A percentile compares a stretch with the other conserved stretches of the same genome.
These are phyloP conservation scores for Spirogloea muscicola DNA, from an alignment of 139 green algal genomes.

Conservation along the genomic window DNA sequence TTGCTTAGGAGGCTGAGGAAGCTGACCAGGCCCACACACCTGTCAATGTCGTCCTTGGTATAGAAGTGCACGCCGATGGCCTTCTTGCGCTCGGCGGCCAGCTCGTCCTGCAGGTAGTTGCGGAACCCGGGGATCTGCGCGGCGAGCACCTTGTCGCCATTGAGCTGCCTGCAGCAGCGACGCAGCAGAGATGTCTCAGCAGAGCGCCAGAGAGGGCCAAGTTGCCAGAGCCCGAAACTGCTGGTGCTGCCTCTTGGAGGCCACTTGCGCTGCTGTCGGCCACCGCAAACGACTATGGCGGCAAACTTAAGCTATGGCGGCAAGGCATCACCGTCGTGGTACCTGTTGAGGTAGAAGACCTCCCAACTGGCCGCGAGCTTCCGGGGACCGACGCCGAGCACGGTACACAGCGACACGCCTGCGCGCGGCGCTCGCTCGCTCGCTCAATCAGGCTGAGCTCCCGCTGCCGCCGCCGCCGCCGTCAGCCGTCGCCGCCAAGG, in stretches of 20 bases:
- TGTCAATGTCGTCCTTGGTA: slow-evolving; percentile 1
- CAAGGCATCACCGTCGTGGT: not conserved
- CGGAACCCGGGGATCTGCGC: not conserved
- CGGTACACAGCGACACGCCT: too few relatives aligned
- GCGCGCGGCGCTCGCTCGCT: too few relatives aligned
- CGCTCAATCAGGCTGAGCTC: too few relatives aligned
- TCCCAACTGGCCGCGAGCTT: too few relatives aligned
- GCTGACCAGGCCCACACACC: not conserved
- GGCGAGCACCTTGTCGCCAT: not conserved
- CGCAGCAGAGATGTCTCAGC: not conserved
- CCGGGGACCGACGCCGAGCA: too few relatives aligned
- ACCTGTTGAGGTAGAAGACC: slow-evolving; percentile 34
- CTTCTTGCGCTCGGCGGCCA: not conserved
- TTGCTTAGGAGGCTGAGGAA: not conserved
- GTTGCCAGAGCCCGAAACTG: not conserved
- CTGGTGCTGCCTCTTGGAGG: not conserved
- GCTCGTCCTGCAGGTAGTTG: not conserved
- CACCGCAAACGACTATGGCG: not conserved
- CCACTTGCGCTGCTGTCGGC: not conserved
- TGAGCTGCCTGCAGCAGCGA: slow-evolving; percentile 11
- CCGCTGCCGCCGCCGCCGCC: too few relatives aligned
- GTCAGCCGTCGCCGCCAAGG: too few relatives aligned
- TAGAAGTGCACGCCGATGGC: slow-evolving; percentile 11
- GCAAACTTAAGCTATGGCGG: not conserved
- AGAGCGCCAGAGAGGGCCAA: not conserved